Percentiles rank a stretch among this genome's conserved stretches.
These are phyloP conservation scores for Coemansia sp. DNA, from an alignment of 192 early-diverging fungal species.

Conservation along the genomic window DNA sequence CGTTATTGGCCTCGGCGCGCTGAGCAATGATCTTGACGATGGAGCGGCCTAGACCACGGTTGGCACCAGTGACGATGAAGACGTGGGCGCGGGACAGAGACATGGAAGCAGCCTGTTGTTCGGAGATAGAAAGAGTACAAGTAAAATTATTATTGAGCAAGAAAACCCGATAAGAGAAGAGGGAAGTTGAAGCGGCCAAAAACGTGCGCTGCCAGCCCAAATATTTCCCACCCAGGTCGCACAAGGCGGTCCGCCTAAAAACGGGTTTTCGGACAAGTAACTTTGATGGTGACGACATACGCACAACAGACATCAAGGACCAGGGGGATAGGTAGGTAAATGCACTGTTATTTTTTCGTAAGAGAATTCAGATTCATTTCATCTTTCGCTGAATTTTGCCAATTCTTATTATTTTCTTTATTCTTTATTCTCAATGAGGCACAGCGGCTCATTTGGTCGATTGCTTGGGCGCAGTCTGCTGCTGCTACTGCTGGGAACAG, in stretches of 20 bases:
- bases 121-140: neutral
- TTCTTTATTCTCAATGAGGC: conserved; percentile 7
- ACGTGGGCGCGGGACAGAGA: conserved; percentile 11
- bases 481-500: conserved; percentile 8
- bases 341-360: no score
- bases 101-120: neutral
- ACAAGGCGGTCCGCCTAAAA: neutral
- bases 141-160: neutral
- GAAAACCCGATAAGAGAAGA: conserved; percentile 1
- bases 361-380: neutral
- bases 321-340: neutral
- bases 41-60: conserved; percentile 64
- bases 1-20: conserved; percentile 20
- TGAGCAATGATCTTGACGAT: conserved; percentile 52
- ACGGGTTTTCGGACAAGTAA: no score
- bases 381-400: neutral
- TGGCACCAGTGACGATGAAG: conserved; percentile 66
- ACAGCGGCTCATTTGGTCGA: conserved; percentile 9
- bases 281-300: neutral
- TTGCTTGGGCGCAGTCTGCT: conserved; percentile 6
- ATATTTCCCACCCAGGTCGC: neutral
- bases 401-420: neutral
- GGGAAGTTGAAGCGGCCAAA: neutral
- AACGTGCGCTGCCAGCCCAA: neutral
- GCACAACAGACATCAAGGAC: neutral